Base-by-base conservation (phyloP, 441 rosid genomes). In the Hypseocharis bilobata region DNA sequence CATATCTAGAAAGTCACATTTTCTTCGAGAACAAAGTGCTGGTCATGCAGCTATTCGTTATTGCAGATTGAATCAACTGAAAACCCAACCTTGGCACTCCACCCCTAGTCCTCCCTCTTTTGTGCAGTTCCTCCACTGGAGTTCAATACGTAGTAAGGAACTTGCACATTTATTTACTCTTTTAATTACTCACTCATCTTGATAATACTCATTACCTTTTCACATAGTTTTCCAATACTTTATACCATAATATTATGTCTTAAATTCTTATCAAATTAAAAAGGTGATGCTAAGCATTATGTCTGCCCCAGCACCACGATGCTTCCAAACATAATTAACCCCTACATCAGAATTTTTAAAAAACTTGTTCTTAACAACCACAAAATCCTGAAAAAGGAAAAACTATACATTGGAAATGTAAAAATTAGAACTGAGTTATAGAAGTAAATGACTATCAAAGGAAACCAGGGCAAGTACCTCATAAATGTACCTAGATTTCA, bases 401-500 rank as follows among this genome's bases (percentile, higher is more conserved):
- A 47, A 27, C 42, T 10, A 57, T 62, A 51, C 57, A 30, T 30
- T 42, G 60, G 8, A 8, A 55, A 29, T 20, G 11, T 49, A 20
- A 23, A 49, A 44, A 20, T 25, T 49, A 49, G 25, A 49, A 6
- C 55, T 49, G 23, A 20, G 6, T 52, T 23, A 19, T 10, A 66
- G 6, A 67, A n/a, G 17, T 7, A 16, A 60, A 32, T 44, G 44
- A 52, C 5, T 62, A 29, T 26, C 34, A 38, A 62, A 72, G 62
- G 67, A 23, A 67, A 67, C 19, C 25, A 51, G 58, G 68, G 68
- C 42, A 65, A 72, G 65, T 86, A 89, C 98, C 98, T 88, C 80
- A 68, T 76, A 92, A 67, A 92, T 84, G 77, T 71, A 66, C 82
- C 98, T 88, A 67, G 98, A 89, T 73, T 80, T 84, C 80, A 80